Evolutionary conservation across 2,329 filamentous ascomycete genomes (phyloP), one percentile per base, ranked within the genome.

Genomic region (Neonectria magnoliae): DNA sequence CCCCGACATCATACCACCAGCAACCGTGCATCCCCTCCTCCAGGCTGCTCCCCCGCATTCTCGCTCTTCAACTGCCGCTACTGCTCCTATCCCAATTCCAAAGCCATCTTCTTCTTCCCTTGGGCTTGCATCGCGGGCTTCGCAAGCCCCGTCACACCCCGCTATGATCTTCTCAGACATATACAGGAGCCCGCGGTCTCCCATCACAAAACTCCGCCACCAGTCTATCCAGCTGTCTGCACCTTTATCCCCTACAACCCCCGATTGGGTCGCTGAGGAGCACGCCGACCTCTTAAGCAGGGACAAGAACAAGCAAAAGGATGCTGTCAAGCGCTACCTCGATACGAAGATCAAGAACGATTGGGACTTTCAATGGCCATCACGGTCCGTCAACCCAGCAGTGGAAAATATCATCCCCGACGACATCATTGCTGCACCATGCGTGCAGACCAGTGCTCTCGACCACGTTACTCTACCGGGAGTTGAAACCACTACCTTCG

Each of bases 231-330:
- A 73, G 50, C 64, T 77, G n/a, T 72, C 75, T 22, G 67, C 71
- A 66, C 47, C 67, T 75, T 70, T 76, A 70, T 66, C 76, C 65
- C 64, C 72, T 59, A 57, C 64, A 60, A 68, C 73, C 65, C 75
- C 73, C 60, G 76, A 76, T 48, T 81, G 79, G 79, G 71, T 73
- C n/a, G 75, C 79, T 47, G 81, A 88, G 71, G 86, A 88, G 71
- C 85, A 90, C 65, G 82, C 86, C 20, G 88, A 90, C 72, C 81
- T 91, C 6, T 77, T 88, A 54, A 89, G 86, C 75, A 85, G 82
- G 72, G 88, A 91, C 74, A 90, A 90, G 75, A 66, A 77, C 27
- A 88, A 85, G 78, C 87, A 89, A 70, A 90, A 90, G 73, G 86
- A 88, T 44, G 88, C 88, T 13, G 84, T 91, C 38, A 86, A 81